Evolutionary conservation across 1,284 basidiomycete species (phyloP), one percentile per base, ranked within the genome.

Genomic region (Singerocomus rubriflavus): DNA sequence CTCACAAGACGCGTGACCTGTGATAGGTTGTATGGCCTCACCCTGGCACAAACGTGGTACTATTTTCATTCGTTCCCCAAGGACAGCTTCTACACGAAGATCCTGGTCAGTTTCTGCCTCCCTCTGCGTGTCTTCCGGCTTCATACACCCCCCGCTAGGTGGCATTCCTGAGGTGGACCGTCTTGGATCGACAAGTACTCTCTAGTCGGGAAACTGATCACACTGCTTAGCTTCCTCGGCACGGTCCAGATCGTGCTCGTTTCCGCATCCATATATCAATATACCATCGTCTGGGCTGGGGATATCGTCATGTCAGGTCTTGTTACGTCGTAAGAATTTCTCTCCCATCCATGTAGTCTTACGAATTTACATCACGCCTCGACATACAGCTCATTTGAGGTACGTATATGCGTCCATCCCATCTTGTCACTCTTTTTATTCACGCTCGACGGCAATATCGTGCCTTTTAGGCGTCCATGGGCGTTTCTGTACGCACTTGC

Each of bases 31-130:
- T 66, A 68, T 35, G 65, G 65, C 38, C 45, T 67, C 50, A 69
- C 63, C 11, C 45, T 66, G 46, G 57, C 56, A 4, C 65, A 66
- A 44, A 70, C 63, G n/a, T 66, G 65, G 61, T 67, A 66, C 32
- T 66, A 66, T 48, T 66, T 67, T 32, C 45, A 51, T 16, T 59
- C 63, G 17, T 66, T 58, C 42, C 63, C 63, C 9, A 57, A 64
- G 10, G 66, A 66, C 45, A 59, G 50, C 17, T 44, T 8, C 25
- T 38, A 51, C 27, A 65, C 55, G 38, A 65, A 65, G 44, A 25
- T 56, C 5, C 30, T 65, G 37, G 64, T 65, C 37, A 17, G 65
- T 53, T 2, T 11, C 2, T n/a, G 0, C 25, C 13, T 38, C 6
- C 25, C 12, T 12, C 12, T 1, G 8, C 16, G 4, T 25, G 3